Evolutionary conservation across 2,329 filamentous ascomycete genomes (phyloP), one percentile per base, ranked within the genome.

Genomic region (Sporothrix pallida): DNA sequence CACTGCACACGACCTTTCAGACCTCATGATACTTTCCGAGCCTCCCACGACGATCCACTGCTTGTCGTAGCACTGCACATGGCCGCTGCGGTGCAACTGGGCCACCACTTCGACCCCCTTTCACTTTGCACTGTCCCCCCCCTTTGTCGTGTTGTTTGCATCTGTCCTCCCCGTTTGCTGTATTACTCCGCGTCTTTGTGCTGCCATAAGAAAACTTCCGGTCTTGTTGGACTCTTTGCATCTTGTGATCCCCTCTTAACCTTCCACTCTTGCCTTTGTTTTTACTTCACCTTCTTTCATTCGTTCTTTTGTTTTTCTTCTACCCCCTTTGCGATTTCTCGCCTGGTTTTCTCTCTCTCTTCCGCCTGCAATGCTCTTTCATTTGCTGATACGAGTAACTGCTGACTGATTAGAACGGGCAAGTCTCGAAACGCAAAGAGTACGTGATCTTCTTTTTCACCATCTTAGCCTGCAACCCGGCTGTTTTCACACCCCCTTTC

Each of bases 351-450:
- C 50, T 13, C 50, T 44, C 31, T 72, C 69, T 69, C 76, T 68
- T 15, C 62, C 48, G 3, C 26, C 42, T 26, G 62, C 44, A 73
- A 52, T 72, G 73, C 62, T 20, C 56, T 23, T 50, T 63, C 10
- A 42, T 46, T 10, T 58, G 10, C 20, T 58, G 70, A 73, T 69
- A 60, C 26, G 74, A 63, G 9, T 9, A 7, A 17, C 48, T 71
- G 42, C 44, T 48, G 31, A 72, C 62, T 58, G 42, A 62, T 20
- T 20, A 60, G 23, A 76, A 77, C 75, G 75, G 78, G 78, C 76
- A 79, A 77, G 74, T 79, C 78, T 80, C 82, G 82, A 84, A 84
- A 85, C 83, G 76, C 80, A 79, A 81, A 80, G 76, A 78, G 83
- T 84, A 83, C 78, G 83, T 84, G 81, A 81, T 81, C 78, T 78